These are phyloP conservation scores for Diaporthe destruens DNA, from an alignment of 2,329 filamentous ascomycete genomes.

Conservation along the genomic window DNA sequence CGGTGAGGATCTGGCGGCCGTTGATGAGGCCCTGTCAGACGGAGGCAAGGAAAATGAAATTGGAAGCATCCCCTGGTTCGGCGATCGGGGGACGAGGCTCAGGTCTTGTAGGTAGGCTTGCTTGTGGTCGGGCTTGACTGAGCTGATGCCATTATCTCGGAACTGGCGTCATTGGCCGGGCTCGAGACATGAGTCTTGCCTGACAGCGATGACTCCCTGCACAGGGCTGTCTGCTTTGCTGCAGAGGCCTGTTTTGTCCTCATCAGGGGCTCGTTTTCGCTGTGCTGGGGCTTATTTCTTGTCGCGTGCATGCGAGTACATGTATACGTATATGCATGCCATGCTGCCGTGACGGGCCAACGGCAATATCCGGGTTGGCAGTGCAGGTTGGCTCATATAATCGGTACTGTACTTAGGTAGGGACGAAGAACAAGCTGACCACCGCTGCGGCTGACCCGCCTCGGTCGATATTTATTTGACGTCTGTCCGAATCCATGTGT, in stretches of 20 bases:
- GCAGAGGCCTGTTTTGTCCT: neutral
- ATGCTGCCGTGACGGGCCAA: conserved; percentile 3
- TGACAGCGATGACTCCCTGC: neutral
- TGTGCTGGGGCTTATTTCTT: conserved; percentile 9
- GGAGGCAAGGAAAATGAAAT: neutral
- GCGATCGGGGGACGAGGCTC: neutral
- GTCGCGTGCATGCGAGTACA: conserved; percentile 3
- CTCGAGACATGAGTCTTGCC: conserved; percentile 1
- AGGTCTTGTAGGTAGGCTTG: neutral
- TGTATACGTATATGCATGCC: neutral
- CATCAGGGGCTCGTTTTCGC: neutral
- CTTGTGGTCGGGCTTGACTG: neutral
- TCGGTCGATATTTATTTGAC: neutral
- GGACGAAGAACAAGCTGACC: neutral
- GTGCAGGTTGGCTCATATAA: conserved; percentile 6
- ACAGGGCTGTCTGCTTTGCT: neutral
- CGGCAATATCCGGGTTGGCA: conserved; percentile 14
- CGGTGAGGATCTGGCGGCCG: conserved; percentile 3
- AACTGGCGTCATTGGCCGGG: conserved; percentile 27
- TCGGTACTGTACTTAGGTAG: neutral
- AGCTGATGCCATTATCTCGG: conserved; percentile 24
- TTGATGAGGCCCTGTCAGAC: conserved; percentile 17
- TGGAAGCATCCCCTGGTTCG: neutral
- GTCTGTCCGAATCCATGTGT: neutral
- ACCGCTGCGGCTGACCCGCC: neutral